Percentiles rank a stretch among this genome's conserved stretches.
These are phyloP conservation scores for Nitzschia inconspicua DNA, from an alignment of 108 stramenopile genomes.

Conservation along the genomic window DNA sequence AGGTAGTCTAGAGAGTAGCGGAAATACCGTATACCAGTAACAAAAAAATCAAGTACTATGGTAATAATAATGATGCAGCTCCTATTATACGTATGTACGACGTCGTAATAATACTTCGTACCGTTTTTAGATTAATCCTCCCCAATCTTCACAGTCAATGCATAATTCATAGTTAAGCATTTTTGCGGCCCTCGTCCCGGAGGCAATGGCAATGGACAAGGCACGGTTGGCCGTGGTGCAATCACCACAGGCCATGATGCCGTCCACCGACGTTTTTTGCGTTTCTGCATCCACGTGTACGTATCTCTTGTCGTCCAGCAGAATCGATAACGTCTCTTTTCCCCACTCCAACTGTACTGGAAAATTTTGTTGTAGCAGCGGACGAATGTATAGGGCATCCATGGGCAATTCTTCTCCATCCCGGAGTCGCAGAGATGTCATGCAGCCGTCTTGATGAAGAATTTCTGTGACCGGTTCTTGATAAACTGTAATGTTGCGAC, in stretches of 20 bases:
- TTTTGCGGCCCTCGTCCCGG: conserved; percentile 8
- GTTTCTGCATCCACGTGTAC: neutral
- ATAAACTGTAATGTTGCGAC: too few relatives aligned
- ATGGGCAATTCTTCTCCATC: conserved; percentile 3
- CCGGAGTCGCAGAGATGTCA: neutral
- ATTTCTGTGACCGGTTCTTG: conserved; percentile 5
- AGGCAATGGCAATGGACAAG: conserved; percentile 4
- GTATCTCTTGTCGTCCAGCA: conserved; percentile 22
- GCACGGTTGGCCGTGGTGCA: conserved; percentile 4
- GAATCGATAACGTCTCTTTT: too few relatives aligned
- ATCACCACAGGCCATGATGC: conserved; percentile 15
- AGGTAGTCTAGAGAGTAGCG: too few relatives aligned
- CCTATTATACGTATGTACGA: too few relatives aligned
- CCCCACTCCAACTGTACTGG: conserved; percentile 40
- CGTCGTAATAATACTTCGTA: too few relatives aligned
- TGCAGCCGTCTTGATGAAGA: conserved; percentile 10
- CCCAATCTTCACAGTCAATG: too few relatives aligned
- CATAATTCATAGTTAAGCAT: conserved; percentile 10
- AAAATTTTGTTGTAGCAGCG: conserved; percentile 9
- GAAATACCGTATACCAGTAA: too few relatives aligned
- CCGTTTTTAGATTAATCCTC: too few relatives aligned
- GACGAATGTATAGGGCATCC: neutral
- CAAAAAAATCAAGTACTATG: too few relatives aligned
- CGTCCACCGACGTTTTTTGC: conserved; percentile 5
- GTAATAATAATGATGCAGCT: too few relatives aligned